Base-by-base conservation (phyloP, 23 red algal genomes). In the Chondrus crispus region DNA sequence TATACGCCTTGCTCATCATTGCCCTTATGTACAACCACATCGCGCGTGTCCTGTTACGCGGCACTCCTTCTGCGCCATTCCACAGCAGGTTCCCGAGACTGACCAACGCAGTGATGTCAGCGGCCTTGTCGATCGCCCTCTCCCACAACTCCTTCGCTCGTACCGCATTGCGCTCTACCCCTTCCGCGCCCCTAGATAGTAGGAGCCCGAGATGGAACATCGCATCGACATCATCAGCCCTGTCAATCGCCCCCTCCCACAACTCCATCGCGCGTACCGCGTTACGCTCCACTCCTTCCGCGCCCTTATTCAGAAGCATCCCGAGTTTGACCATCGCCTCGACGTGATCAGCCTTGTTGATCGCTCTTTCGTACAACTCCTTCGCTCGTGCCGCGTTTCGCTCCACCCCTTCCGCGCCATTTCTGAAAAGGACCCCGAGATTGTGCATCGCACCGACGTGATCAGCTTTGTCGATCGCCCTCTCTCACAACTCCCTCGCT, bases 341-440 rank as follows among this genome's bases (percentile, higher is more conserved):
- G 20, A 55, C 51, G 5, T 86, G 58, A 46, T 86, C 82, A 12
- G 58, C 82, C 46, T 20, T 60, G 3, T 86, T 62, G 2, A 86
- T 41, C 29, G 57, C 82, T 46, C 70, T 62, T 43, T 86, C 82
- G 62, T 86, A 86, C 19, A 86, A 36, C 39, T 86, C 82, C 33
- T 69, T 2, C 28, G 82, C 32, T 4, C 82, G 82, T 26, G 4
- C 20, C 19, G 60, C 40, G 58, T 86, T 32, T 30, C 51, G 53
- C 7, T 22, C n/a, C 38, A 86, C 62, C 5, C 82, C 82, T 30
- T 86, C 53, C 2, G 36, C 33, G 14, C 82, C 82, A 9, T 71
- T 52, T 35, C 44, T 32, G 22, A 47, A 52, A 39, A 86, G 20
- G 22, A 69, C 82, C 37, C 82, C 82, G 44, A 86, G 60, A 26